Evolutionary conservation across 805 yeast species (phyloP), one percentile per base, ranked within the genome.

Genomic region (Suhomyces xylopsoci): DNA sequence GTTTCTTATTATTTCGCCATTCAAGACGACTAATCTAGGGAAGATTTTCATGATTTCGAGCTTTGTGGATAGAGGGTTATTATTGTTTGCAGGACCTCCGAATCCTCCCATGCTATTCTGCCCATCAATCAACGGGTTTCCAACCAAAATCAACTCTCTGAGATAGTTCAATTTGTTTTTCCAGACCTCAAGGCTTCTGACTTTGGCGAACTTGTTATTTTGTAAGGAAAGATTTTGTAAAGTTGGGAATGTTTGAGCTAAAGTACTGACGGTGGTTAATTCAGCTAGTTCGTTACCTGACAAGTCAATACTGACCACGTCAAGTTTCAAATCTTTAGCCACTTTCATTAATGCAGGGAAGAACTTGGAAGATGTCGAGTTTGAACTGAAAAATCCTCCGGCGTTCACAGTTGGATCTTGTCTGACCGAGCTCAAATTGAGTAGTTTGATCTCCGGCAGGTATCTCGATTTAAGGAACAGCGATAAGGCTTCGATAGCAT

Each of bases 271-370:
- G 24, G 79, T 68, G 28, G 69, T 63, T 38, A 89, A 77, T 61
- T 90, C 96, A 24, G 71, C 69, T 40, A 94, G 68, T 51, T 78
- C 77, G 66, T 73, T 94, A 47, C 60, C 58, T 4, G 92, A 81
- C 34, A 90, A 67, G 66, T 85, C 88, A 7, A 92, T 81, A 52
- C 90, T 85, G 28, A 84, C 86, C 3, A 91, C 86, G 25, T 81
- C 83, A n/a, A 75, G 55, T 51, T 74, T 74, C 49, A 70, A 56
- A 50, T 81, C 81, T 3, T 74, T 70, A 1, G 96, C 96, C 7
- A 93, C 69, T 64, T 87, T 88, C 87, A 93, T 82, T 58, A 94
- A 71, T 0, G 98, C 98, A 9, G 90, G 87, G 67, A 93, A 90
- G 80, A 91, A 85, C 68, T 93, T 94, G 12, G 92, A 79, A 32